A percentile compares a stretch with the other conserved stretches of the same genome.
These are phyloP conservation scores for Clarireedia sp. DNA, from an alignment of 2,329 filamentous ascomycete genomes.

Conservation along the genomic window DNA sequence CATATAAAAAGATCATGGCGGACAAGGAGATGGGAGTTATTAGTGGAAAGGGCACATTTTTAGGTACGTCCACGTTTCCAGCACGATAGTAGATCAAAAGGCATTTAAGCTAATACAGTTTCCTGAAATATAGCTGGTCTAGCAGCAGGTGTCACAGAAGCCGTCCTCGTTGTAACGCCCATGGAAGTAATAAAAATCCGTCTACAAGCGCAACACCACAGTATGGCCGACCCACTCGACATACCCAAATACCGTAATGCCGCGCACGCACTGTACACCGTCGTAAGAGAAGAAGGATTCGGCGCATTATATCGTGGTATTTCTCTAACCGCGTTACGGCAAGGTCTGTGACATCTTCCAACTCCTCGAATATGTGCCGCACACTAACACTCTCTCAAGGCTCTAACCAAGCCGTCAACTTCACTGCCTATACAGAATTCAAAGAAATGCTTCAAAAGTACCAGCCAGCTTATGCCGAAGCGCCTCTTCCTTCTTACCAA, in stretches of 20 bases:
- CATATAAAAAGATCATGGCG: slow-evolving; percentile 79
- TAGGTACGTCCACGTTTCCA: slow-evolving; percentile 40
- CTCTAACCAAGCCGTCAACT: slow-evolving; percentile 94
- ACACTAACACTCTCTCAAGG: slow-evolving; percentile 12
- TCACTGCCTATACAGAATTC: slow-evolving; percentile 94
- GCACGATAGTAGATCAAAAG: background rate
- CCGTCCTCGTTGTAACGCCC: slow-evolving; percentile 89
- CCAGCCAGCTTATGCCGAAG: slow-evolving; percentile 60
- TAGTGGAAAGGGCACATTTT: slow-evolving; percentile 63
- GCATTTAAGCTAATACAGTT: background rate
- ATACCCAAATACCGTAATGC: slow-evolving; percentile 96
- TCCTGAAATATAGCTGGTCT: slow-evolving; percentile 59
- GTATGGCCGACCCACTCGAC: slow-evolving; percentile 93
- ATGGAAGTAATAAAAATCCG: slow-evolving; percentile 99
- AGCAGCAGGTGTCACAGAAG: slow-evolving; percentile 89
- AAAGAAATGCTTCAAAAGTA: slow-evolving; percentile 66
- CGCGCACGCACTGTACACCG: slow-evolving; percentile 73
- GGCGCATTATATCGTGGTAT: slow-evolving; percentile 89
- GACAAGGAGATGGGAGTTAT: slow-evolving; percentile 59
- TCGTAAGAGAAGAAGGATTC: slow-evolving; percentile 83
- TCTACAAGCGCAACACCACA: slow-evolving; percentile 95
- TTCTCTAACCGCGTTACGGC: slow-evolving; percentile 81
- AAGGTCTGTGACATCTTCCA: slow-evolving; percentile 49
- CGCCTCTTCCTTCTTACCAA: slow-evolving; percentile 74
- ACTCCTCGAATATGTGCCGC: background rate